Base-by-base conservation (phyloP, 2,329 filamentous ascomycete species). In the Colletotrichum chrysophilum region DNA sequence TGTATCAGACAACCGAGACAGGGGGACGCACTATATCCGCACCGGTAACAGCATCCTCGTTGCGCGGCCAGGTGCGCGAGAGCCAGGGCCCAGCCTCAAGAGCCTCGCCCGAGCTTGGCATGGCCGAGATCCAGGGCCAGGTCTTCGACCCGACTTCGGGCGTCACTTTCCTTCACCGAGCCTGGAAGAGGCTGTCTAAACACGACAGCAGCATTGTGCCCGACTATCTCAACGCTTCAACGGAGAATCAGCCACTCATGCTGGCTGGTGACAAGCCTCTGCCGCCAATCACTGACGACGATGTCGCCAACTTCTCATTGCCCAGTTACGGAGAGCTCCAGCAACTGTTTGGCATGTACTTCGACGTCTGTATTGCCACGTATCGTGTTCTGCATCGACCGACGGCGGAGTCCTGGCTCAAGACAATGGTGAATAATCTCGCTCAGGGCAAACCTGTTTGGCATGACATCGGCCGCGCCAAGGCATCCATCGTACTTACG, bases 291-390 rank as follows among this genome's bases (percentile, higher is more conserved):
- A 74, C 76, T 12, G 76, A 83, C 3, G 79, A 81, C 3, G 80
- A 83, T 7, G 79, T 83, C 30, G 76, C 79, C 7, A 79, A 80
- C 5, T 82, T 87, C 75, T 75, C 83, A 64, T 70, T 91, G 69
- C 84, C 86, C 6, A 70, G 86, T 60, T 24, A 24, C 21, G 21
- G 21, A 24, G 21, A 24, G 21, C 21, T 24, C 21, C 21, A 24
- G 21, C 21, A 24, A 24, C 21, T 24, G 21, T 24, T 24, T 24
- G 21, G 85, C 9, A 83, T 90, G 8, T 92, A 92, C 70, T 92
- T 92, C 76, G 90, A 92, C 62, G 90, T 90, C 72, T 91, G 89
- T 8, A 89, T 91, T 24, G 89, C 91, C 1, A 92, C 91, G 0
- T 91, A 92, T 77, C 87, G 90, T 5, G 90, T 92, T 71, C 79